Conservation (phyloP, 345 rosid species). For the Syzygium grande region DNA sequence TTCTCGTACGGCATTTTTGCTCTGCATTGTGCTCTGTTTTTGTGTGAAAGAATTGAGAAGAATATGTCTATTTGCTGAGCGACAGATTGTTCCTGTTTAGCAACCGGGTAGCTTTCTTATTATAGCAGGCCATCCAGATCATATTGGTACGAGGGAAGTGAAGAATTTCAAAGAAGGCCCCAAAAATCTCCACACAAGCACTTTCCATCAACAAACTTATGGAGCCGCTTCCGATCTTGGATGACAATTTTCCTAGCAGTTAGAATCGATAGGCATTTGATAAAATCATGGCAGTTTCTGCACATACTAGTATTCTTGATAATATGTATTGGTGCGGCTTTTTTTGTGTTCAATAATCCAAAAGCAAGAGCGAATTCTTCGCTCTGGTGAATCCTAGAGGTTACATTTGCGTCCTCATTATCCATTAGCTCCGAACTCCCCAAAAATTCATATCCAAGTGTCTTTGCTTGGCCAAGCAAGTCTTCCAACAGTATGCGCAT, state of each 20-base stretch:
- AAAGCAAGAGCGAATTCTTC: constrained; percentile 43
- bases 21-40: neutral
- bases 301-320: constrained; percentile 30
- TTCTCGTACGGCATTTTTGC: neutral
- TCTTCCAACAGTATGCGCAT: constrained; percentile 18
- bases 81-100: neutral
- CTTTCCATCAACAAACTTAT: constrained; percentile 32
- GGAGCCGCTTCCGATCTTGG: constrained; percentile 42
- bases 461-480: neutral
- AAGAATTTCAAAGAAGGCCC: constrained; percentile 13
- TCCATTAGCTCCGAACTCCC: constrained; percentile 19
- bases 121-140: neutral
- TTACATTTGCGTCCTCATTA: neutral
- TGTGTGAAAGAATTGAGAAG: neutral
- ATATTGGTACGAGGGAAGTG: neutral
- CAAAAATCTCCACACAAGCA: constrained; percentile 42
- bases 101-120: neutral
- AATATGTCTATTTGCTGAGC: neutral
- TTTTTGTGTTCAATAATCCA: constrained; percentile 31
- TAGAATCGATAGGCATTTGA: constrained; percentile 22
- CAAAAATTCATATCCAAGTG: neutral
- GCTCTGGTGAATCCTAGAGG: constrained; percentile 21
- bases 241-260: constrained; percentile 29
- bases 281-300: constrained; percentile 42
- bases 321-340: constrained; percentile 19